These are phyloP conservation scores for Rhipidocladum racemiflorum DNA, from an alignment of 176 grass and related monocot genomes.

Conservation along the genomic window DNA sequence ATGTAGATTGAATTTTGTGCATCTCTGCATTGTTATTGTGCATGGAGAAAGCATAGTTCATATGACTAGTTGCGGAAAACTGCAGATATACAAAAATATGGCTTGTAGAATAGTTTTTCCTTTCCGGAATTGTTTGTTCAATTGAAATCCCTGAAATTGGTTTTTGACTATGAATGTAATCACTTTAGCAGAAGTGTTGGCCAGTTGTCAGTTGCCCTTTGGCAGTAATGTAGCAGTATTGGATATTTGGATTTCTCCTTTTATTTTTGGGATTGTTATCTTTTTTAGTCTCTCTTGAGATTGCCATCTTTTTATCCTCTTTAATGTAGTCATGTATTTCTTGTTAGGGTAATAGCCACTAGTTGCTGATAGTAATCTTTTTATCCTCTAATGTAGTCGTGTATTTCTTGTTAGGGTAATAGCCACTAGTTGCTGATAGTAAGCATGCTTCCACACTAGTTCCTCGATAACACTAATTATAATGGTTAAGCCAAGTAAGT, in stretches of 20 bases:
- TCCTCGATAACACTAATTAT: not conserved
- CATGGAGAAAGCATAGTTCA: not conserved
- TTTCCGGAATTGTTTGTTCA: not conserved
- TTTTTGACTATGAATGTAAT: not conserved
- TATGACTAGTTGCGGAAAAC: not conserved
- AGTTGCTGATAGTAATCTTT: not conserved
- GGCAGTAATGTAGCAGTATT: not conserved
- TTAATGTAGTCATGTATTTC: not conserved
- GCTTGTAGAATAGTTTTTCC: not conserved
- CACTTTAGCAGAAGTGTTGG: not conserved
- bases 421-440: not conserved
- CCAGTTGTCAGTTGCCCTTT: not conserved
- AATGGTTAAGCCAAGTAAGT: not conserved
- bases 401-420: too few relatives aligned
- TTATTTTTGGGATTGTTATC: not conserved
- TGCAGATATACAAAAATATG: not conserved
- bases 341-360: not conserved
- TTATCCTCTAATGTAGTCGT: too few relatives aligned
- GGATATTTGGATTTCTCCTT: not conserved
- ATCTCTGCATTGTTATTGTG: not conserved
- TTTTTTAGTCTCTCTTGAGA: not conserved
- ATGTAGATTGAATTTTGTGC: not conserved
- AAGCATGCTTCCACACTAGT: constrained; percentile 7
- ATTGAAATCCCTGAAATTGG: not conserved
- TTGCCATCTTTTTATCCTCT: not conserved